A percentile compares a stretch with the other conserved stretches of the same genome.
Evolutionary conservation across 805 yeast genomes (phyloP).

Genomic region (Spathaspora gorwiae): DNA sequence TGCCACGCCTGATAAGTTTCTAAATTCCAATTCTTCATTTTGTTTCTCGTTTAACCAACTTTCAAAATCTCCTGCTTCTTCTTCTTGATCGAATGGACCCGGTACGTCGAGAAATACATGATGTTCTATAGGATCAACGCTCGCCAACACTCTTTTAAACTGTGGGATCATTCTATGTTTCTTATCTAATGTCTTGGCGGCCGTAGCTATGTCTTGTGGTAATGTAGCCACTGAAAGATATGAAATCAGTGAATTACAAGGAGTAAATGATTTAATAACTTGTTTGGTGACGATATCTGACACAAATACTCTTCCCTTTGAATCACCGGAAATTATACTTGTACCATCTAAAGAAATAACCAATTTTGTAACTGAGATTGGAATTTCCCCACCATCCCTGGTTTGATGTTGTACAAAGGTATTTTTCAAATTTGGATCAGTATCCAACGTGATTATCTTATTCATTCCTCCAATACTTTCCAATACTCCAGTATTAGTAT

Average conservation of each 20-base stretch:
- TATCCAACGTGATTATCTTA: conserved; percentile 46
- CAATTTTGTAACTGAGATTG: conserved; percentile 46
- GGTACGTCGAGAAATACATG: conserved; percentile 37
- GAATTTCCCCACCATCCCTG: conserved; percentile 15
- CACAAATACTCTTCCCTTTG: conserved; percentile 59
- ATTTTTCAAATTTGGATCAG: conserved; percentile 44
- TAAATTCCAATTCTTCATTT: conserved; percentile 49
- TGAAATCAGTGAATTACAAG: conserved; percentile 33
- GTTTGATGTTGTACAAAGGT: conserved; percentile 44
- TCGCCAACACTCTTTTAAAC: conserved; percentile 56
- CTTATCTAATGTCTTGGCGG: conserved; percentile 23
- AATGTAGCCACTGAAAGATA: conserved; percentile 19
- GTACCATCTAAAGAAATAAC: conserved; percentile 73
- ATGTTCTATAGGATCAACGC: conserved; percentile 35
- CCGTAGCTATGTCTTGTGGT: conserved; percentile 10
- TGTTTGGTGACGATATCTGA: conserved; percentile 71
- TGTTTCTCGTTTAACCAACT: conserved; percentile 46
- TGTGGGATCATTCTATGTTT: conserved; percentile 51
- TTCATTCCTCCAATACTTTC: conserved; percentile 61
- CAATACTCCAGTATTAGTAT: conserved; percentile 35
- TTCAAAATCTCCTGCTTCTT: conserved; percentile 35
- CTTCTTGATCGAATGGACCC: conserved; percentile 4
- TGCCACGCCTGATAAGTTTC: conserved; percentile 35
- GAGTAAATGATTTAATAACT: conserved; percentile 52
- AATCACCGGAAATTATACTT: conserved; percentile 66